These are phyloP conservation scores for Exophiala bonariae DNA, from an alignment of 2,329 filamentous ascomycete species.

Conservation along the genomic window DNA sequence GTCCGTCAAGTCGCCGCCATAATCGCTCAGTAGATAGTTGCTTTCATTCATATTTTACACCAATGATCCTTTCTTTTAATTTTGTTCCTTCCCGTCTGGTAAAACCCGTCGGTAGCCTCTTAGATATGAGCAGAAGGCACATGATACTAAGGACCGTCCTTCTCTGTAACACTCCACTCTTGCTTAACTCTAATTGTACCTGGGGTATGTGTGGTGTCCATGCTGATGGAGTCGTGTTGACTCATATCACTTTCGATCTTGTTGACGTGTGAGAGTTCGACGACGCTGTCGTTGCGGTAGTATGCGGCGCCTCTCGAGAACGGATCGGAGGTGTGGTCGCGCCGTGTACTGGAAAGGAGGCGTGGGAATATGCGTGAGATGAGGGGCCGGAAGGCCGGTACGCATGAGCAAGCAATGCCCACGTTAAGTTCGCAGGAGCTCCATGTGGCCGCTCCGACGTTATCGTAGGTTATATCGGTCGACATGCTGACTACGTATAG, in stretches of 20 bases:
- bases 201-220: conserved; percentile 6
- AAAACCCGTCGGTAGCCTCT: no score
- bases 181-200: conserved; percentile 16
- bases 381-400: conserved; percentile 43
- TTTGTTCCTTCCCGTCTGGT: no score
- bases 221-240: conserved; percentile 12
- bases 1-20: no score
- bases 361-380: conserved; percentile 43
- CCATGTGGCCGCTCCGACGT: conserved; percentile 46
- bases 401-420: conserved; percentile 44
- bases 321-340: conserved; percentile 9
- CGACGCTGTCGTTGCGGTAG: conserved; percentile 12
- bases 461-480: conserved; percentile 36
- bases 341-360: conserved; percentile 31
- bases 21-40: no score
- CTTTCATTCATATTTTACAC: no score
- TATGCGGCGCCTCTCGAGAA: conserved; percentile 8
- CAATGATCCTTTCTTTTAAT: no score
- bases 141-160: no score
- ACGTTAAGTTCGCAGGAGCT: conserved; percentile 45
- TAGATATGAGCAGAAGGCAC: no score
- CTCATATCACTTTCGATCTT: conserved; percentile 14
- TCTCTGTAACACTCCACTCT: conserved; percentile 16
- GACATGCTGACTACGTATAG: conserved; percentile 44
- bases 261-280: conserved; percentile 10